Conservation (phyloP, 2,329 filamentous ascomycete species). For the Colletotrichum cordylinicola region DNA sequence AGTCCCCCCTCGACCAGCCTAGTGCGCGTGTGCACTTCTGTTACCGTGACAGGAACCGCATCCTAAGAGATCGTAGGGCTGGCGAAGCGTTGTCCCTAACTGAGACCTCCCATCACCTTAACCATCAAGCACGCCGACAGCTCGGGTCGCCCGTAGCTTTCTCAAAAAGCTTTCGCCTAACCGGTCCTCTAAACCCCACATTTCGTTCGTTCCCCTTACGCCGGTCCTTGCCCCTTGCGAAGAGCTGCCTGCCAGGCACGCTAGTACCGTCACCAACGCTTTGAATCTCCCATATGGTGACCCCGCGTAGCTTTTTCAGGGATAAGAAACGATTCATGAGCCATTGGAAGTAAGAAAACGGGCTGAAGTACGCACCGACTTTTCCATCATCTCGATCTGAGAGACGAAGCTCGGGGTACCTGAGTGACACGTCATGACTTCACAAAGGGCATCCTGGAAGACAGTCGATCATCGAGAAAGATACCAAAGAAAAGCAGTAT, state of each 20-base stretch:
- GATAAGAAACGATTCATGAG: background rate
- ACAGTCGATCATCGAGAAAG: background rate
- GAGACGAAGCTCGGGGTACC: background rate
- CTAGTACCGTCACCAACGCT: background rate
- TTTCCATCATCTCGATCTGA: constrained; percentile 6
- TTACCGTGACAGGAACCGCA: background rate
- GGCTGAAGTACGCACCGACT: background rate
- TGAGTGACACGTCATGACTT: constrained; percentile 18
- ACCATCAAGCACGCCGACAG: background rate
- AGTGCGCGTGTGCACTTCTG: background rate
- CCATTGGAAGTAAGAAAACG: background rate
- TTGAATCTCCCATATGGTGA: background rate
- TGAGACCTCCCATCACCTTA: background rate
- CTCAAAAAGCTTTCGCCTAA: background rate
- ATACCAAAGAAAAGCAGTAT: background rate
- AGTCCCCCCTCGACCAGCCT: background rate
- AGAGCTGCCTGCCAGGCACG: background rate
- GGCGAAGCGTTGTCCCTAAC: background rate
- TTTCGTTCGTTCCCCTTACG: background rate
- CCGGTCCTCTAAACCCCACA: background rate
- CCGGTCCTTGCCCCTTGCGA: background rate
- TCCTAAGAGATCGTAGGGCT: background rate
- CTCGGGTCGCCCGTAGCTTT: background rate
- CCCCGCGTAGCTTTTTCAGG: background rate
- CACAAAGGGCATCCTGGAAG: background rate